Evolutionary conservation across 2,329 filamentous ascomycete genomes (phyloP).

Genomic region (Emericellopsis atlantica): DNA sequence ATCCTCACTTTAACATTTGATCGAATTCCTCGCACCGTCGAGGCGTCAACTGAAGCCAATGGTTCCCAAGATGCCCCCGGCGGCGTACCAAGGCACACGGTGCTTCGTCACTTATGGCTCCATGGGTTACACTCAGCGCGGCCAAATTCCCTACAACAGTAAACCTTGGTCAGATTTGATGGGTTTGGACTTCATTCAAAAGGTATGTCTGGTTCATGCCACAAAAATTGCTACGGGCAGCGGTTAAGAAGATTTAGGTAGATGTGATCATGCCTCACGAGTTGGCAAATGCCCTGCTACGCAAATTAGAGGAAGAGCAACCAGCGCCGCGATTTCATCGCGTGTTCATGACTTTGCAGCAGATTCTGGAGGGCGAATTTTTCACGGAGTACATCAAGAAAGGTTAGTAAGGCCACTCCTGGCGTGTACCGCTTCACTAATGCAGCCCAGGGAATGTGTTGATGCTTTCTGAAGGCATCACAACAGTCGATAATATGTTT

Average conservation of each 20-base stretch:
- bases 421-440: not conserved
- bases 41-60: conserved; percentile 22
- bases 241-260: conserved; percentile 24
- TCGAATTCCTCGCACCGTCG: not conserved
- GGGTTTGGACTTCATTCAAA: conserved; percentile 55
- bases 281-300: conserved; percentile 37
- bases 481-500: conserved; percentile 60
- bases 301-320: conserved; percentile 30
- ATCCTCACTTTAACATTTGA: not conserved
- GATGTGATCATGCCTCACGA: conserved; percentile 64
- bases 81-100: conserved; percentile 46
- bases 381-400: conserved; percentile 77
- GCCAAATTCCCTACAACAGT: conserved; percentile 57
- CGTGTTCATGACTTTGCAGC: conserved; percentile 59
- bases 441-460: conserved; percentile 51
- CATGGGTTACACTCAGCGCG: conserved; percentile 57
- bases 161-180: conserved; percentile 64
- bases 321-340: conserved; percentile 43
- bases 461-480: conserved; percentile 71
- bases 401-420: conserved; percentile 30
- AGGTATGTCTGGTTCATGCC: conserved; percentile 26
- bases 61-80: conserved; percentile 29
- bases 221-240: not conserved
- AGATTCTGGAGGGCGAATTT: conserved; percentile 62
- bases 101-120: conserved; percentile 61